Percentiles rank a stretch among this genome's conserved stretches.
Evolutionary conservation across 768 basidiomycete species (phyloP).

Genomic region (Boletus sensibilis): DNA sequence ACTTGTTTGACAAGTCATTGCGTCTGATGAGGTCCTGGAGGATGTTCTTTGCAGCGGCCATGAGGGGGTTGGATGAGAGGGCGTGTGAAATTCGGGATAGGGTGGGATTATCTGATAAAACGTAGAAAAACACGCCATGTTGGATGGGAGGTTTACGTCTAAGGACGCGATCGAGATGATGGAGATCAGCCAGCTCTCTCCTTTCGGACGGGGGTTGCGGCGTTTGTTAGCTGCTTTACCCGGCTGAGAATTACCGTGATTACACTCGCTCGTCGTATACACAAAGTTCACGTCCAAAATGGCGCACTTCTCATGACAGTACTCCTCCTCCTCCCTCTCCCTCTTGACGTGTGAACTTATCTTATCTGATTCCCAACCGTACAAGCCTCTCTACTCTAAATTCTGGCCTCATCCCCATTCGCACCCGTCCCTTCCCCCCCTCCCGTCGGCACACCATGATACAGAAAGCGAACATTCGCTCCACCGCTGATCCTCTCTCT

Average conservation of each 20-base stretch:
- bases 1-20: constrained; percentile 70
- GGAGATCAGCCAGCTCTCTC: no score
- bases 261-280: background rate
- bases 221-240: no score
- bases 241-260: no score
- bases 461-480: constrained; percentile 44
- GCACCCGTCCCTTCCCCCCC: background rate
- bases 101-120: background rate
- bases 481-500: background rate
- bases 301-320: constrained; percentile 5
- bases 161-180: background rate
- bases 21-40: constrained; percentile 74
- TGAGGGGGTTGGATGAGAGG: background rate
- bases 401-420: background rate
- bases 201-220: no score
- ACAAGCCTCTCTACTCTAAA: background rate
- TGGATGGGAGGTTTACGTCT: background rate
- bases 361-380: constrained; percentile 34
- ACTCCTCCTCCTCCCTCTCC: background rate
- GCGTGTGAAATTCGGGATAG: constrained; percentile 13
- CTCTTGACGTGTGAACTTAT: constrained; percentile 30
- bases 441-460: constrained; percentile 47
- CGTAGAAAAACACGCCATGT: background rate
- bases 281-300: background rate
- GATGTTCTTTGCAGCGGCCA: constrained; percentile 52